Evolutionary conservation across 345 rosid genomes (phyloP).

Genomic region (Eucalyptus microcorys): DNA sequence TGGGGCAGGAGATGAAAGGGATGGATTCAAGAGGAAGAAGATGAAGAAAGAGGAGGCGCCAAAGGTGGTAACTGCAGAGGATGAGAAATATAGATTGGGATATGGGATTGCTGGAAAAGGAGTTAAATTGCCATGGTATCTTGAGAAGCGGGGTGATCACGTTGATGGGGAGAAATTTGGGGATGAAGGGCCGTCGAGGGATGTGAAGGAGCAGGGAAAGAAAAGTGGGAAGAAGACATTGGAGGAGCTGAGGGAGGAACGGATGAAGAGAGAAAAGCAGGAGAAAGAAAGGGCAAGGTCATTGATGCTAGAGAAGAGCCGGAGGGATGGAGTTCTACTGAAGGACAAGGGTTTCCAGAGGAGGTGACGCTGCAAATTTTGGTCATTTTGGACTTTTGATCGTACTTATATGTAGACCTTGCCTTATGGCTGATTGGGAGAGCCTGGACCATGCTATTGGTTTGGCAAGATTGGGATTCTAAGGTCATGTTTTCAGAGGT

Average conservation of each 20-base stretch:
- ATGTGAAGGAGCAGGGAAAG: conserved; percentile 13
- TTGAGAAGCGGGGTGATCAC: conserved; percentile 39
- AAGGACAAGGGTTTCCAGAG: conserved; percentile 28
- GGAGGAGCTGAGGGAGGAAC: conserved; percentile 68
- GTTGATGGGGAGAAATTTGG: conserved; percentile 4
- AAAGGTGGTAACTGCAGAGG: conserved; percentile 51
- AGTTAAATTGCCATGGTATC: conserved; percentile 87
- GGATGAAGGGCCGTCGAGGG: conserved; percentile 9
- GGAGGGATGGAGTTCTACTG: conserved; percentile 4
- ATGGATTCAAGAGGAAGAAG: conserved; percentile 43
- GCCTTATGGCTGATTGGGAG: not conserved
- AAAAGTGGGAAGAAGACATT: conserved; percentile 52
- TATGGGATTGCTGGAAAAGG: conserved; percentile 94
- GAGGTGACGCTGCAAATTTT: conserved; percentile 8
- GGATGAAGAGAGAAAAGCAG: conserved; percentile 57
- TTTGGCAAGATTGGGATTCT: not conserved
- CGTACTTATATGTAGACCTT: not conserved
- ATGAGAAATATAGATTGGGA: conserved; percentile 81
- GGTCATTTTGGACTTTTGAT: not conserved
- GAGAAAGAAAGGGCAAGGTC: conserved; percentile 72
- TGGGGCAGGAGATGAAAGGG: conserved; percentile 25
- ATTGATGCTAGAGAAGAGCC: conserved; percentile 37
- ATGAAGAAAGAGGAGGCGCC: conserved; percentile 66
- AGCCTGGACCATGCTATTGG: not conserved
- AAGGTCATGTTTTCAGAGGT: not conserved